A percentile compares a stretch with the other conserved stretches of the same genome.
These are phyloP conservation scores for Berkeleyomyces basicola DNA, from an alignment of 2,329 filamentous ascomycete genomes.

Conservation along the genomic window DNA sequence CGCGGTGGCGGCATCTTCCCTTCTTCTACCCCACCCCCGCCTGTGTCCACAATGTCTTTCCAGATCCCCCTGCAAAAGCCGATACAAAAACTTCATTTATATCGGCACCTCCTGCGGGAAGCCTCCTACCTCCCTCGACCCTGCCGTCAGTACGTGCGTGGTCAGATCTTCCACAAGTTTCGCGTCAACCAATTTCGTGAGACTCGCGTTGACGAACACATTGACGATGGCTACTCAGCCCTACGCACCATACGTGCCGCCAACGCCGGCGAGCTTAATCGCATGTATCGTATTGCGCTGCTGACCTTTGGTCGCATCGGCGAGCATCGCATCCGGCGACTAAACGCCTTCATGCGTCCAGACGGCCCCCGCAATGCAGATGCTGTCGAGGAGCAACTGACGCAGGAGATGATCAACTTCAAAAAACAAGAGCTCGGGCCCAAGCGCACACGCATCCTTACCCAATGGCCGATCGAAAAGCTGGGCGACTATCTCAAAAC, in stretches of 20 bases:
- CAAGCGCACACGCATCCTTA: constrained; percentile 22
- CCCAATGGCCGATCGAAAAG: constrained; percentile 33
- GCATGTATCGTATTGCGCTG: constrained; percentile 32
- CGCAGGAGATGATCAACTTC: not conserved
- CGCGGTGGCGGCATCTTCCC: not conserved
- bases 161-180: constrained; percentile 31
- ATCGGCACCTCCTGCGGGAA: constrained; percentile 44
- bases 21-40: not conserved
- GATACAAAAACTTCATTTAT: constrained; percentile 27
- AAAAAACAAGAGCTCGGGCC: not conserved
- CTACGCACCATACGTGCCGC: constrained; percentile 36
- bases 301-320: constrained; percentile 38
- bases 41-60: constrained; percentile 1
- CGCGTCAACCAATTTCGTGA: constrained; percentile 23
- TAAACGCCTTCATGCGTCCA: constrained; percentile 23
- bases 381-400: constrained; percentile 23
- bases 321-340: constrained; percentile 31
- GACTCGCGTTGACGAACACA: constrained; percentile 18
- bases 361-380: constrained; percentile 25
- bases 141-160: constrained; percentile 28
- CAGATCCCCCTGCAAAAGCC: constrained; percentile 21
- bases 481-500: constrained; percentile 26
- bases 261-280: constrained; percentile 30
- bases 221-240: constrained; percentile 26
- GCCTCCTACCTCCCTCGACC: constrained; percentile 40